Base-by-base conservation (phyloP, 768 basidiomycete genomes). In the Tephrocybe sp. region DNA sequence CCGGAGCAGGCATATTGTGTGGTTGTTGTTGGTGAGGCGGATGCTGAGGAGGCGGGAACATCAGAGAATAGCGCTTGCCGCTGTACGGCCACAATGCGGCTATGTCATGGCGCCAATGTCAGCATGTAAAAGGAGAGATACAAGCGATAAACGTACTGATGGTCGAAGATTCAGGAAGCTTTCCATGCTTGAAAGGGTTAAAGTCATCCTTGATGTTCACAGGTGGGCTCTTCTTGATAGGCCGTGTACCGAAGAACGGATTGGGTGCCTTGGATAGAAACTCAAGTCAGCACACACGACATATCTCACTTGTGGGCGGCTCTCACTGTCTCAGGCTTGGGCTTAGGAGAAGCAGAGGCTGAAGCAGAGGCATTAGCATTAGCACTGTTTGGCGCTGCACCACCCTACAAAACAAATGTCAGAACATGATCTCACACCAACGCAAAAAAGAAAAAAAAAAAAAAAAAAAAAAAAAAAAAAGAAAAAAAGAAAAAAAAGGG, bases 181-280 rank as follows among this genome's bases (percentile, higher is more conserved):
- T 91, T 63, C 81, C 80, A 61, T 87, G 82, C 71, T 91, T 92
- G 82, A 96, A 97, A 13, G 96, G 94, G 66, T 95, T 97, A 65
- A 99, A 99, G 64, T 98, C 96, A 60, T 97, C 92, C 71, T 96
- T 92, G 68, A 96, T 81, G 64, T 92, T 87, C 32, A 95, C 87
- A 19, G 82, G 76, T 3, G 78, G 62, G 48, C 76, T 79, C 71
- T 88, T 90, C 77, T 92, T 92, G 65, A 84, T 80, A 16, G 74
- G 65, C 32, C 87, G 85, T 26, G 82, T 75, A 26, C 93, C 90
- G 62, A 97, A 98, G 85, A 98, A 98, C 14, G 92, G 87, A 63
- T 97, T 91, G 30, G 84, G 82, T 9, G 77, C 67, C 20, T 79
- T 52, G 43, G n/a, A n/a, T n/a, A n/a, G n/a, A n/a, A 75, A n/a